These are phyloP conservation scores for Hysterium pulicare DNA, from an alignment of 2,329 filamentous ascomycete species.

Conservation along the genomic window DNA sequence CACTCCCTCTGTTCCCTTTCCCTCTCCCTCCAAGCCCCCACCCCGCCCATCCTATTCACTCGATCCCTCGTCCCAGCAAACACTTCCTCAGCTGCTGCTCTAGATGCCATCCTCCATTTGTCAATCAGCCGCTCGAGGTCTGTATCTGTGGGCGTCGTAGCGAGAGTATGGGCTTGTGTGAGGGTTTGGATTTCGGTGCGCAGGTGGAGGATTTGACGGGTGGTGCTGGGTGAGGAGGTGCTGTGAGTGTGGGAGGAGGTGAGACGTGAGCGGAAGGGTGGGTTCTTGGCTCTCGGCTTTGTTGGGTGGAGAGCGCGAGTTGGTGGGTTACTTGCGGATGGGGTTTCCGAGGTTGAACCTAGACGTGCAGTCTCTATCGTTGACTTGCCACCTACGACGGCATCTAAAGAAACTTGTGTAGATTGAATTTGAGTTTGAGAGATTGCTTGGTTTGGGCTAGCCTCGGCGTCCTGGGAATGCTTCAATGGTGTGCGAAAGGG, in stretches of 20 bases:
- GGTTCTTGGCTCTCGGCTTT: conserved; percentile 1
- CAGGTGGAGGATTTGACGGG: conserved; percentile 29
- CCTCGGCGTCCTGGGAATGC: conserved; percentile 13
- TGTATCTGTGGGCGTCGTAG: conserved; percentile 42
- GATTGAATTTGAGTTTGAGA: background rate
- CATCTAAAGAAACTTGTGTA: conserved; percentile 17
- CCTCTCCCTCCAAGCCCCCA: conserved; percentile 51
- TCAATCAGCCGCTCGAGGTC: conserved; percentile 55
- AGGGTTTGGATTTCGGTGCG: conserved; percentile 40
- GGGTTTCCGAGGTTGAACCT: background rate
- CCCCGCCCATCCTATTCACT: conserved; percentile 61
- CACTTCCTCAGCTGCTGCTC: conserved; percentile 65
- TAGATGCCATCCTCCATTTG: conserved; percentile 61
- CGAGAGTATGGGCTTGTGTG: conserved; percentile 38
- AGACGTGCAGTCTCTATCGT: background rate
- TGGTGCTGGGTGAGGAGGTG: conserved; percentile 14
- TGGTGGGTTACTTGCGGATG: conserved; percentile 6
- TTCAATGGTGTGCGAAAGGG: conserved; percentile 54
- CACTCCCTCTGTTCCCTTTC: conserved; percentile 33
- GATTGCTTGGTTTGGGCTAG: background rate
- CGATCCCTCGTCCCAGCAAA: conserved; percentile 59
- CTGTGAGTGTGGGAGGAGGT: background rate
- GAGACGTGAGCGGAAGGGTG: background rate
- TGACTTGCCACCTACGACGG: conserved; percentile 8
- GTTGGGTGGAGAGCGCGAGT: conserved; percentile 4